Percentiles rank a stretch among this genome's conserved stretches.
Conservation (phyloP, 345 rosid genomes). For the Lumnitzera littorea region DNA sequence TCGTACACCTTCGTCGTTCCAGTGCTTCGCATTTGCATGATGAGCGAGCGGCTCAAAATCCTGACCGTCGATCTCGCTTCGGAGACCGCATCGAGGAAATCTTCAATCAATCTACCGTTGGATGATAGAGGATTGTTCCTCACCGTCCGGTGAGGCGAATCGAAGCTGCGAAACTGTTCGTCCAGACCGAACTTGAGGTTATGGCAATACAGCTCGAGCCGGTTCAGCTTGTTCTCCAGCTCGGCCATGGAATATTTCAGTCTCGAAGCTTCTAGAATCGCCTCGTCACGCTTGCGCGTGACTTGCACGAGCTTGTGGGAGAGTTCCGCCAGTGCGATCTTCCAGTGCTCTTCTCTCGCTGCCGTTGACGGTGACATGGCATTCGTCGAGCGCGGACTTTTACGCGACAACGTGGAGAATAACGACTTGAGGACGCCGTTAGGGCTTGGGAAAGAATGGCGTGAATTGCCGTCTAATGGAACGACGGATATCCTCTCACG, state of each 20-base stretch:
- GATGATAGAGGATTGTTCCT: slow-evolving; percentile 8
- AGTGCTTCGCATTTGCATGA: slow-evolving; percentile 50
- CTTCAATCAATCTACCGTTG: slow-evolving; percentile 47
- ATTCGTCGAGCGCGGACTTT: slow-evolving; percentile 36
- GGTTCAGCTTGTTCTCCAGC: slow-evolving; percentile 74
- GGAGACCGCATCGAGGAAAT: slow-evolving; percentile 50
- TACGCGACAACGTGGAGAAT: slow-evolving; percentile 52
- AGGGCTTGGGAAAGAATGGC: slow-evolving; percentile 30
- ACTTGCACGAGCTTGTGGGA: slow-evolving; percentile 64
- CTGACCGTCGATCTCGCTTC: slow-evolving; percentile 63
- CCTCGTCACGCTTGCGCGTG: slow-evolving; percentile 69
- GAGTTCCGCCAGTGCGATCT: slow-evolving; percentile 57
- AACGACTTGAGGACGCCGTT: slow-evolving; percentile 61
- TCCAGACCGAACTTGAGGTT: slow-evolving; percentile 65
- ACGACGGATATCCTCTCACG: not conserved
- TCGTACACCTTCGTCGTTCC: slow-evolving; percentile 47
- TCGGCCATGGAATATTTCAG: slow-evolving; percentile 66
- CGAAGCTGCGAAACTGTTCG: slow-evolving; percentile 24
- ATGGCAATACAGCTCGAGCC: slow-evolving; percentile 68
- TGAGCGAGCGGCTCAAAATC: slow-evolving; percentile 49
- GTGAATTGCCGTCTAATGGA: not conserved
- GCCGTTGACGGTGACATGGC: slow-evolving; percentile 7
- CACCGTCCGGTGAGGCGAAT: not conserved
- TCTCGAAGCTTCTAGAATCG: slow-evolving; percentile 59
- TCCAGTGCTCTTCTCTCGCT: slow-evolving; percentile 64